Evolutionary conservation across 106 monocot genomes (phyloP).

Genomic region (Ottelia alismoides): DNA sequence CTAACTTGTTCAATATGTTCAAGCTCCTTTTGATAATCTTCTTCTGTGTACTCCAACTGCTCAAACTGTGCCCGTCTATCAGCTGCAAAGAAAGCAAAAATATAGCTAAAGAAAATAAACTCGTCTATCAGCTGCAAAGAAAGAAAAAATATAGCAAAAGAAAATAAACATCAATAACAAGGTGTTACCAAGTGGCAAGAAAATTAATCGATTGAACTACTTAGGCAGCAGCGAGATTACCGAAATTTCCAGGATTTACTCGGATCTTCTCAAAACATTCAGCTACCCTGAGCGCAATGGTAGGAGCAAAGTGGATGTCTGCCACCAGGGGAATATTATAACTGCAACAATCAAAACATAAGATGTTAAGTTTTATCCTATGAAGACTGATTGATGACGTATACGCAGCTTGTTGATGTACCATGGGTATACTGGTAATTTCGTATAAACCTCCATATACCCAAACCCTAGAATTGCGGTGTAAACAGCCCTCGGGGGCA

Average conservation of each 20-base stretch:
- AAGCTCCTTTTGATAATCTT: conserved; percentile 94
- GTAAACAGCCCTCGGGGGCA: too few relatives aligned
- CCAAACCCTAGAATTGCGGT: too few relatives aligned
- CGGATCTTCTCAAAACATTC: conserved; percentile 99
- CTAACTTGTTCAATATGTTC: conserved; percentile 93
- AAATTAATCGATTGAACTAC: background rate
- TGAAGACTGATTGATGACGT: too few relatives aligned
- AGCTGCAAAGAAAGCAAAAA: conserved; percentile 34
- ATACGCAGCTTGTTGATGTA: too few relatives aligned
- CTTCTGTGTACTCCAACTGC: conserved; percentile 72
- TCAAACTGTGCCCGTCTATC: conserved; percentile 96
- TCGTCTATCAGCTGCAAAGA: conserved; percentile 4
- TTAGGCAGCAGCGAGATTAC: conserved; percentile 11
- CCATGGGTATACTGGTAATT: too few relatives aligned
- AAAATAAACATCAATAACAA: too few relatives aligned
- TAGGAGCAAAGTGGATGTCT: conserved; percentile 97
- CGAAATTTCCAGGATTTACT: conserved; percentile 99
- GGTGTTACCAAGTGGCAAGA: background rate
- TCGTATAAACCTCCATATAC: too few relatives aligned
- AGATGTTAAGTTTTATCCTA: too few relatives aligned
- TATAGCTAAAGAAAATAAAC: background rate
- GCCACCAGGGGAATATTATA: conserved; percentile 98
- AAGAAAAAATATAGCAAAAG: too few relatives aligned
- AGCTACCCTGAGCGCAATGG: conserved; percentile 91
- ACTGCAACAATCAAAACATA: too few relatives aligned